Percentiles rank a stretch among this genome's conserved stretches.
These are phyloP conservation scores for bread wheat (Triticum aestivum) DNA, from an alignment of 176 grass and related monocot genomes.

Conservation along the genomic window DNA sequence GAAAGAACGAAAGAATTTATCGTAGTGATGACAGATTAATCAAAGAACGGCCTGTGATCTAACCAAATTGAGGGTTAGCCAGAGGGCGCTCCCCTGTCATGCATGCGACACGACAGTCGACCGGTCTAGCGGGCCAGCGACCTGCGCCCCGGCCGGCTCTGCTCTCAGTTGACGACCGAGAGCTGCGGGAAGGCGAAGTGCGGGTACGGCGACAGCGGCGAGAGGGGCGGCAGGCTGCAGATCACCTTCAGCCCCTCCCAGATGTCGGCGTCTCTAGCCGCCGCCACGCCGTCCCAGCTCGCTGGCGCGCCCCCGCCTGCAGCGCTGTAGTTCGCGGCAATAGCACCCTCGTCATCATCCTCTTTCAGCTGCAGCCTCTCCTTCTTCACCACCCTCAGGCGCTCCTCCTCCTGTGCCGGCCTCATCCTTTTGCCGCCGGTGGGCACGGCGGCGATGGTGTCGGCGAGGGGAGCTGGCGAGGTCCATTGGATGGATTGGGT, in stretches of 20 bases:
- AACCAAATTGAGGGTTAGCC: not conserved
- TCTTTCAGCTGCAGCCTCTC: constrained; percentile 4
- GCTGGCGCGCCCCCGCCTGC: not conserved
- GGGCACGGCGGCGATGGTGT: not conserved
- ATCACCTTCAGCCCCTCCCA: constrained; percentile 36
- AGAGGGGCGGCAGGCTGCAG: constrained; percentile 44
- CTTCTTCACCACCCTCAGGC: constrained; percentile 32
- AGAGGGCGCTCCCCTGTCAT: not conserved
- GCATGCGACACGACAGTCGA: not conserved
- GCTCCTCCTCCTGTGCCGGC: not conserved
- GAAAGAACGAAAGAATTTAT: not conserved
- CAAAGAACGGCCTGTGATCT: not conserved
- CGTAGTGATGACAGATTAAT: not conserved
- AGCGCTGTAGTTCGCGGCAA: not conserved
- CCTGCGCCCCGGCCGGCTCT: not conserved
- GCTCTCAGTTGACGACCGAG: constrained; percentile 36
- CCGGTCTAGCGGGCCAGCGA: not conserved
- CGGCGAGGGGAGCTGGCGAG: not conserved
- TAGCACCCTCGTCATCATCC: not conserved
- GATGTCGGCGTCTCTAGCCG: constrained; percentile 14
- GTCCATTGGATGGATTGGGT: not conserved
- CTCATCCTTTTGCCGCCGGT: constrained; percentile 28
- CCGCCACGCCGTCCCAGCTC: too few species aligned
- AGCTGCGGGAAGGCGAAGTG: constrained; percentile 38
- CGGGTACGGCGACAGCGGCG: constrained; percentile 39